Conservation (phyloP, 495 filamentous ascomycete genomes). For the Penicillium paradoxum region DNA sequence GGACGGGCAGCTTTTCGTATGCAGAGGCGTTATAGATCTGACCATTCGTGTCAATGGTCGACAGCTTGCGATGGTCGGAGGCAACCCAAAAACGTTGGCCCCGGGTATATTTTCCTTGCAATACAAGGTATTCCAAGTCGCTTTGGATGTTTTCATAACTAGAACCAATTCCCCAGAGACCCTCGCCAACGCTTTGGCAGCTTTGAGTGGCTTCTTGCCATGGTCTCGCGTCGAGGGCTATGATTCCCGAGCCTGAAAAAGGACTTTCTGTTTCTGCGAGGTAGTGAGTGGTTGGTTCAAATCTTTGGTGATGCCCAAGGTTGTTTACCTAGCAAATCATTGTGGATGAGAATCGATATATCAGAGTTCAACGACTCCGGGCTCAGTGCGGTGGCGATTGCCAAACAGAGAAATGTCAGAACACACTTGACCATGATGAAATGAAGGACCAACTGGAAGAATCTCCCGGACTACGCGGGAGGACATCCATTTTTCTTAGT, state of each 20-base stretch:
- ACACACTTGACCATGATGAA: conserved; percentile 3
- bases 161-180: conserved; percentile 7
- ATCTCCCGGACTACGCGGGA: too few species aligned
- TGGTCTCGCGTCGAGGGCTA: conserved; percentile 17
- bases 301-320: background rate
- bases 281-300: background rate
- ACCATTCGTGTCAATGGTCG: conserved; percentile 10
- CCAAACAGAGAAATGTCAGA: conserved; percentile 1
- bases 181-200: conserved; percentile 16
- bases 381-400: conserved; percentile 7
- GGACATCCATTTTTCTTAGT: background rate
- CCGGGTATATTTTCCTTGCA: conserved; percentile 3
- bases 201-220: conserved; percentile 12
- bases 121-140: conserved; percentile 14
- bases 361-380: conserved; percentile 13
- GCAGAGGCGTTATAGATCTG: conserved; percentile 6
- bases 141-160: background rate
- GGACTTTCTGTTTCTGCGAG: conserved; percentile 16
- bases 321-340: conserved; percentile 17
- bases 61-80: conserved; percentile 4
- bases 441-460: too few species aligned
- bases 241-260: conserved; percentile 12
- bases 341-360: conserved; percentile 21
- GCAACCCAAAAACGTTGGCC: conserved; percentile 17
- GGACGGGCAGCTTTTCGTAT: conserved; percentile 9